Evolutionary conservation across 1,284 basidiomycete genomes (phyloP).

Genomic region (Ceratobasidium sp.): DNA sequence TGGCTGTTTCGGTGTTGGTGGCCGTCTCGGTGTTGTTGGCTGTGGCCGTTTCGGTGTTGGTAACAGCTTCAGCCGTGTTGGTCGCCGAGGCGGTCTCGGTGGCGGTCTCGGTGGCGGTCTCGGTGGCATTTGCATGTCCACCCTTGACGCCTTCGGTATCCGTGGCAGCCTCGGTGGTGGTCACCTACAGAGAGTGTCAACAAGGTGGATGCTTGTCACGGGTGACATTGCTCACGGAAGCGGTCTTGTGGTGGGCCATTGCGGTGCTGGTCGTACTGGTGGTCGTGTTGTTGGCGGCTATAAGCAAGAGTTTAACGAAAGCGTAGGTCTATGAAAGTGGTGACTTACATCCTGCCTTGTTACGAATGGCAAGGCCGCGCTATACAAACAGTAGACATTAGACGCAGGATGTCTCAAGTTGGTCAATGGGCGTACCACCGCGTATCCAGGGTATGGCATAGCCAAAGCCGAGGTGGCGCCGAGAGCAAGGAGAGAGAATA

Average conservation of each 20-base stretch:
- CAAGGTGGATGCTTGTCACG: background rate
- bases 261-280: background rate
- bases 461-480: constrained; percentile 31
- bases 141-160: background rate
- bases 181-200: background rate
- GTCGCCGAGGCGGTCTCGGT: too few relatives aligned
- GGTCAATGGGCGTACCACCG: background rate
- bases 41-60: background rate
- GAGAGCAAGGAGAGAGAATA: constrained; percentile 31
- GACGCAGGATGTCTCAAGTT: background rate
- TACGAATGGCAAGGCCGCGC: constrained; percentile 11
- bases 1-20: background rate
- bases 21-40: too few relatives aligned
- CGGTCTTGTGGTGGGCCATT: background rate
- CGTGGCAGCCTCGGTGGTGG: background rate
- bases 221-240: too few relatives aligned
- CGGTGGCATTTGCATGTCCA: too few relatives aligned
- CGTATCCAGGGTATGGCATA: constrained; percentile 9
- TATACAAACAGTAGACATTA: background rate
- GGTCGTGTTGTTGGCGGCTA: constrained; percentile 16
- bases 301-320: background rate
- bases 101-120: background rate
- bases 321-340: background rate
- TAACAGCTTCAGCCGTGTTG: too few relatives aligned
- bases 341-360: background rate